Evolutionary conservation across 495 filamentous ascomycete genomes (phyloP).

Genomic region (Penicillium alfredii): DNA sequence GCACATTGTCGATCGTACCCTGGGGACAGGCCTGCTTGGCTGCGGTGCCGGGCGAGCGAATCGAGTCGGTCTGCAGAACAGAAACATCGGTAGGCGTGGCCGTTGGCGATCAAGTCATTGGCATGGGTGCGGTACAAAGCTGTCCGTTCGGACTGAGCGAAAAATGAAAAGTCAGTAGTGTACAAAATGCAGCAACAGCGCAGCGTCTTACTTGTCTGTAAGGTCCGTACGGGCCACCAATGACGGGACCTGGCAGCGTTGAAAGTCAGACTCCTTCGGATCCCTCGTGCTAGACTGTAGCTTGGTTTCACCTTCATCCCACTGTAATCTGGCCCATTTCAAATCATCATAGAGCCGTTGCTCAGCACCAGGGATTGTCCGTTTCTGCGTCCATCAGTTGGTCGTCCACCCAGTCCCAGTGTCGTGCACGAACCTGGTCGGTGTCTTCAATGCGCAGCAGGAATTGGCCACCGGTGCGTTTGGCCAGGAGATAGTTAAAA

Average conservation of each 20-base stretch:
- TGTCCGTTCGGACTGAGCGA: slow-evolving; percentile 68
- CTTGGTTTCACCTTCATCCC: slow-evolving; percentile 72
- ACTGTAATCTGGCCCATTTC: slow-evolving; percentile 80
- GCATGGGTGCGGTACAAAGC: slow-evolving; percentile 67
- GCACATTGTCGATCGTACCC: slow-evolving; percentile 76
- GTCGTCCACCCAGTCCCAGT: neutral
- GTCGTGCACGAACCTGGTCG: slow-evolving; percentile 61
- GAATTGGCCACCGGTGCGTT: slow-evolving; percentile 86
- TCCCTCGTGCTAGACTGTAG: neutral
- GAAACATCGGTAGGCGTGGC: slow-evolving; percentile 88
- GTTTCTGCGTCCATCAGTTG: slow-evolving; percentile 49
- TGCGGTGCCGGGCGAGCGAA: slow-evolving; percentile 53
- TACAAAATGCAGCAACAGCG: neutral
- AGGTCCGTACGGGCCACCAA: slow-evolving; percentile 73
- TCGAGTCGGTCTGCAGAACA: slow-evolving; percentile 70
- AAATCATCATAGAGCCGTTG: slow-evolving; percentile 69
- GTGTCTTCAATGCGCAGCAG: slow-evolving; percentile 91
- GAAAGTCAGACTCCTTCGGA: slow-evolving; percentile 4
- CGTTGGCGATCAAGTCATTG: slow-evolving; percentile 58
- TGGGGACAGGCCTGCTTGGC: slow-evolving; percentile 52
- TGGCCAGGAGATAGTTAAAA: slow-evolving; percentile 92
- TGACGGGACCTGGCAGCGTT: slow-evolving; percentile 57
- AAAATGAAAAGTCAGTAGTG: slow-evolving; percentile 4
- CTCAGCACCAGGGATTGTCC: slow-evolving; percentile 74
- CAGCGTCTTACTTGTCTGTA: slow-evolving; percentile 68